Conservation (phyloP, 768 basidiomycete species). For the Lactifluus rugatus region DNA sequence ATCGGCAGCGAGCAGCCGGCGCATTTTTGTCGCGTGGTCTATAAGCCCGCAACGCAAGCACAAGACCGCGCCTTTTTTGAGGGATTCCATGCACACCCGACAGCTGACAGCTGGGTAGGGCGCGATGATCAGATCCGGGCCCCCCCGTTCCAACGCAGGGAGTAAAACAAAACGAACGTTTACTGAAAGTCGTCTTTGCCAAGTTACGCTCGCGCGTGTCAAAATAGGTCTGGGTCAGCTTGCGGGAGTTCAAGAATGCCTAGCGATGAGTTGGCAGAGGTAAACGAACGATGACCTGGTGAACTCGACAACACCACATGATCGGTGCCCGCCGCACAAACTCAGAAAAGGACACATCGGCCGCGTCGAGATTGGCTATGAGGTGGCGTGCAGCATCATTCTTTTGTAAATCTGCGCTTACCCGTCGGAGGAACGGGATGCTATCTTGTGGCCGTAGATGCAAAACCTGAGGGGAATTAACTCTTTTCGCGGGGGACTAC, state of each 20-base stretch:
- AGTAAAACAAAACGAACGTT: slow-evolving; percentile 65
- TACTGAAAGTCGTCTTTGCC: slow-evolving; percentile 87
- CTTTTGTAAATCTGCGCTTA: slow-evolving; percentile 79
- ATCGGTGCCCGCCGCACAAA: slow-evolving; percentile 14
- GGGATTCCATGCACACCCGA: too few species aligned
- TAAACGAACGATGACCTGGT: slow-evolving; percentile 8
- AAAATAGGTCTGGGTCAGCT: slow-evolving; percentile 32
- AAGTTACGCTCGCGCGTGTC: slow-evolving; percentile 69
- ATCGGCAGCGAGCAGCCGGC: slow-evolving; percentile 62
- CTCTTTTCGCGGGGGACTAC: too few species aligned
- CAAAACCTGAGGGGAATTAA: too few species aligned
- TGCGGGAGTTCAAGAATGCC: slow-evolving; percentile 19
- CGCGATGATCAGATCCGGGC: not conserved
- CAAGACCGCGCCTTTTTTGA: slow-evolving; percentile 73
- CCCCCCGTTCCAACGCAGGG: not conserved
- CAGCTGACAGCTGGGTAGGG: too few species aligned
- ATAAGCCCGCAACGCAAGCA: slow-evolving; percentile 88
- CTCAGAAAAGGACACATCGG: slow-evolving; percentile 29
- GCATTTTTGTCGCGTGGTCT: slow-evolving; percentile 73
- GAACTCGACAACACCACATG: slow-evolving; percentile 14
- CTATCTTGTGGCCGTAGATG: slow-evolving; percentile 88
- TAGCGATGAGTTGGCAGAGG: slow-evolving; percentile 2
- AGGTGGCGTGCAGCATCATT: slow-evolving; percentile 48
- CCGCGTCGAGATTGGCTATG: slow-evolving; percentile 34
- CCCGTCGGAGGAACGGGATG: slow-evolving; percentile 87